phyloP scores from a whole-genome alignment of 2,329 filamentous ascomycete species.

The Knufia petricola region DNA sequence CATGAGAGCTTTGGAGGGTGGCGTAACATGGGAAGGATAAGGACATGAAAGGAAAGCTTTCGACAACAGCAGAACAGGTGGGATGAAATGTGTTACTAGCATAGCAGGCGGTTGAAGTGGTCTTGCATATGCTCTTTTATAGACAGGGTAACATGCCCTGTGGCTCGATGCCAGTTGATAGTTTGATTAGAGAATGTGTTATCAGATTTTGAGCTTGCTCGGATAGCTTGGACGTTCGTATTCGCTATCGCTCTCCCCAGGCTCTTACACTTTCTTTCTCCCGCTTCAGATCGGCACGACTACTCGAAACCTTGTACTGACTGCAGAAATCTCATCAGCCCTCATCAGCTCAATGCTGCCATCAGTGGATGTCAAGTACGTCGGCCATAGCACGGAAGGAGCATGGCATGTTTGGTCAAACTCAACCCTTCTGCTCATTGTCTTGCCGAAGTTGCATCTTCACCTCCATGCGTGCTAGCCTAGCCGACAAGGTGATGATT shows the following conservation, averaged over 20 bases:
- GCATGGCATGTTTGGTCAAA: too few species aligned
- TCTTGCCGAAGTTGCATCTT: background rate
- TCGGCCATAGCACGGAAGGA: too few species aligned
- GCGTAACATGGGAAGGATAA: too few species aligned
- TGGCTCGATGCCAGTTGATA: background rate
- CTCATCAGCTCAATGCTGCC: too few species aligned
- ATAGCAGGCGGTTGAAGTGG: background rate
- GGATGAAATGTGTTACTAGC: conserved; percentile 1
- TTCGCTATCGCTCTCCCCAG: background rate
- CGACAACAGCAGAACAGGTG: background rate
- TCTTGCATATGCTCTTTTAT: background rate
- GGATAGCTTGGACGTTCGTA: background rate
- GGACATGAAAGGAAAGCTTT: background rate
- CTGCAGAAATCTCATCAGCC: too few species aligned
- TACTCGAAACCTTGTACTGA: too few species aligned
- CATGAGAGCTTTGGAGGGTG: conserved; percentile 23
- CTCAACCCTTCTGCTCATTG: too few species aligned
- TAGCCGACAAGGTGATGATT: background rate
- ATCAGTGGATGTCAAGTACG: too few species aligned
- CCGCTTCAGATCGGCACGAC: background rate
- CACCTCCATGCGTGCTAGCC: background rate
- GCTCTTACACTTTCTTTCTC: background rate
- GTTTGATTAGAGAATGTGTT: conserved; percentile 1
- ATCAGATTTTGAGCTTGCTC: too few species aligned
- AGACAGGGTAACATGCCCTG: background rate